Base-by-base conservation (phyloP, 2,329 filamentous ascomycete species). In the Trichophyton rubrum region DNA sequence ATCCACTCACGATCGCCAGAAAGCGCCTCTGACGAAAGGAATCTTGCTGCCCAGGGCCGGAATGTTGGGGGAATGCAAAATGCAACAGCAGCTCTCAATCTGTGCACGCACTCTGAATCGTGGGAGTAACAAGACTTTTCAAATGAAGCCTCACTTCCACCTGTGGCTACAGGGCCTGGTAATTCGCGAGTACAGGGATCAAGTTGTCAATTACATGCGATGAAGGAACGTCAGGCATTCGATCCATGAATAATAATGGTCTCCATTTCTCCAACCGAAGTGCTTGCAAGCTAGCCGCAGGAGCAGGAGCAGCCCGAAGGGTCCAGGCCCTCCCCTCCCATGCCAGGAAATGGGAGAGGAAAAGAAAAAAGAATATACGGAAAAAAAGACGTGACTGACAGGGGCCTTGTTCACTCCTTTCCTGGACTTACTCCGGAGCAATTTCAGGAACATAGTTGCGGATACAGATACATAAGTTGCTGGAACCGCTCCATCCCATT, bases 361-460 rank as follows among this genome's bases (percentile, higher is more conserved):
- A 53, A 53, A 24, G 9, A 24, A 53, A 55, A 55, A 55, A 17
- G 27, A 55, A 33, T 17, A 55, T 17, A 27, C 11, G 20, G 33
- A 35, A 55, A 55, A 35, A 35, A 55, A 35, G 13, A 15, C 24
- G 51, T 55, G 51, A 55, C 51, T 33, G 51, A 33, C 51, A 55
- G 51, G 45, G 51, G 51, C 27, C 15, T 35, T 27, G 13, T 55
- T 35, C 51, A 24, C 51, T 9, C 27, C 17, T n/a, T 38, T 38
- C 33, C 33, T 38, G 33, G 33, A 38, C 51, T 30, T 11, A n/a
- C 24, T 35, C 8, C 11, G 24, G 30, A 55, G 20, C 27, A 55
- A 55, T 55, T 55, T 55, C 51, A 55, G 51, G 51, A 55, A 55
- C 51, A 55, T 55, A 55, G 51, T 35, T 55, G 24, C 51, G 30